Base-by-base conservation (phyloP, 2,329 filamentous ascomycete genomes). In the Scortechinia acanthostroma region DNA sequence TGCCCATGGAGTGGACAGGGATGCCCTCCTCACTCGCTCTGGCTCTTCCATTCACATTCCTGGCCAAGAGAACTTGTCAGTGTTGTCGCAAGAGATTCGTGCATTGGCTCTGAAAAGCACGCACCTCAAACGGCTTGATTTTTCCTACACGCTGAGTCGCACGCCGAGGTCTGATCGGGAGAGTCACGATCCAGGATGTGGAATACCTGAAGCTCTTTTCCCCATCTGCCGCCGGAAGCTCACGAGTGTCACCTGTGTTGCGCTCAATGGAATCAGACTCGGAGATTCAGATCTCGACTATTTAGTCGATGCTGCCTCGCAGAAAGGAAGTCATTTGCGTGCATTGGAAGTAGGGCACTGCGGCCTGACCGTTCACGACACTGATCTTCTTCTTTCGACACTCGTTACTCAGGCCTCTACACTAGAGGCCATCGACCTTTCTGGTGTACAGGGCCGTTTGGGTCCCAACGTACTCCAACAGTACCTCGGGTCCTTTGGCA, bases 161-260 rank as follows among this genome's bases (percentile, higher is more conserved):
- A 86, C 15, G 77, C 71, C 3, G 65, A 72, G 43, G 73, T 72
- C 51, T 71, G 74, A 4, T 62, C 63, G 37, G 59, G 64, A 43
- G 60, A 65, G 33, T 57, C 60, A 20, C 64, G 80, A 85, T 54
- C 70, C 76, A 4, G 83, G 83, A 1, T 86, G 81, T 55, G 83
- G 80, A 33, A 80, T 88, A 43, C 77, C 83, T 16, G 81, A 85
- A 56, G 83, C 82, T 2, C 66, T 88, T 3, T 80, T 84, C 52
- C 80, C 83, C 1, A 64, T 87, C 4, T 86, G 80, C 60, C 78
- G 78, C 50, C 74, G 77, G 49, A 76, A 83, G 52, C 69, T 80
- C 20, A 87, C 83, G 0, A 83, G 80, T 52, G 77, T 87, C 16
- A 80, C 85, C 56, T 88, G 83, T 83, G 74, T 88, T 45, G 71